Base-by-base conservation (phyloP, 768 basidiomycete species). In the Strobilomyces echinocephalus region DNA sequence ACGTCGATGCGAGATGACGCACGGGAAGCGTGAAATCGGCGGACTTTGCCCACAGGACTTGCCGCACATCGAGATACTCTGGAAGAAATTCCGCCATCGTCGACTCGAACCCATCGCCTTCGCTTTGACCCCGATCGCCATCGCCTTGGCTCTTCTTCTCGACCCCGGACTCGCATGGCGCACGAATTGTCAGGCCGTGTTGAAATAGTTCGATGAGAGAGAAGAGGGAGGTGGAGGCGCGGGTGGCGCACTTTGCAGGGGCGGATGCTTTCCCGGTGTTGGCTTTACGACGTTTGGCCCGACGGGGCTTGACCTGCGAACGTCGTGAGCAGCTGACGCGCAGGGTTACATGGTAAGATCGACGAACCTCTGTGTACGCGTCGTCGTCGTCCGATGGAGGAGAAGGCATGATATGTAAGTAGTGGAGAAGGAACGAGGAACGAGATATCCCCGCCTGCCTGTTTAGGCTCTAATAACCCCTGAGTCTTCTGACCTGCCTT, bases 21-120 rank as follows among this genome's bases (percentile, higher is more conserved):
- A 67, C 66, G 1, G 58, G 36, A 39, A 60, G 52, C 26, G 54
- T 35, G 8, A 43, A 40, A 14, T 42, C 59, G 31, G 60, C 54
- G 12, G 55, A 45, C 33, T 50, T 59, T 21, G 61, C 56, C 55
- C 66, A 67, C 7, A 62, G 50, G n/a, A 28, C 50, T 12, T 61
- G 55, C 52, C 73, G 67, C 14, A 65, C 66, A 40, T 66, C 66
- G 28, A 72, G 51, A 21, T 63, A 71, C 46, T 78, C 72, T 16
- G 69, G 65, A 18, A 76, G 62, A 6, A 72, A 40, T 6, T 50
- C 47, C 21, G 68, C 66, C 40, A 76, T 69, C 26, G 62, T 56
- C 12, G 61, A 49, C 36, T 76, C 76, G 54, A 76, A 74, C 6
- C 69, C 64, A 33, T 53, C 57, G 35, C 43, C 44, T 35, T 50